Conservation (phyloP, 345 rosid species). For the Eutrema heterophyllum region DNA sequence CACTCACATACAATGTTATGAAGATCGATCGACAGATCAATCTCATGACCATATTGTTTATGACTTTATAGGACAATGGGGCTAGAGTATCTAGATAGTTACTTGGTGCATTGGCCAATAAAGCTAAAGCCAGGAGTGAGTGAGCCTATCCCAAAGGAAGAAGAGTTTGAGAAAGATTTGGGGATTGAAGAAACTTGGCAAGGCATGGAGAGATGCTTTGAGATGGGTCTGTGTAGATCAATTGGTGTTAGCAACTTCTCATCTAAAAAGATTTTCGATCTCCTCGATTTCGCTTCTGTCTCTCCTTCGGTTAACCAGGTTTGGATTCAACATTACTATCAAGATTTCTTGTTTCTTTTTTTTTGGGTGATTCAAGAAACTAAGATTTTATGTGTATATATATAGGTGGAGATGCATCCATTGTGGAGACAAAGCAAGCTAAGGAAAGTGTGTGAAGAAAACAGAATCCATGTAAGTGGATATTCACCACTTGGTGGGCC, state of each 20-base stretch:
- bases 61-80: conserved; percentile 44
- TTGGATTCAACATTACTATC: neutral
- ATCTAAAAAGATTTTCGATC: conserved; percentile 42
- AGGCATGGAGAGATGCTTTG: conserved; percentile 79
- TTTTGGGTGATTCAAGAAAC: neutral
- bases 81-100: conserved; percentile 76
- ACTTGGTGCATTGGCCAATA: conserved; percentile 93
- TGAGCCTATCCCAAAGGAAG: conserved; percentile 54
- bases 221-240: conserved; percentile 55
- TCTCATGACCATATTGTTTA: neutral
- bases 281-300: conserved; percentile 59
- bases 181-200: conserved; percentile 76
- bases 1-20: neutral
- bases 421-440: conserved; percentile 81
- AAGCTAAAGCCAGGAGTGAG: conserved; percentile 64
- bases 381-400: neutral
- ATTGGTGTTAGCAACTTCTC: conserved; percentile 97
- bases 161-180: conserved; percentile 54
- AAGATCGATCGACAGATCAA: neutral
- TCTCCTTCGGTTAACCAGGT: conserved; percentile 76
- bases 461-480: conserved; percentile 73
- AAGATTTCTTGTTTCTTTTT: conserved; percentile 9
- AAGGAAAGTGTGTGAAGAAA: conserved; percentile 51
- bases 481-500: conserved; percentile 87
- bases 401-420: conserved; percentile 94